A percentile compares a stretch with the other conserved stretches of the same genome.
These are phyloP conservation scores for Barnettozyma botsteinii DNA, from an alignment of 805 yeast species.

Conservation along the genomic window DNA sequence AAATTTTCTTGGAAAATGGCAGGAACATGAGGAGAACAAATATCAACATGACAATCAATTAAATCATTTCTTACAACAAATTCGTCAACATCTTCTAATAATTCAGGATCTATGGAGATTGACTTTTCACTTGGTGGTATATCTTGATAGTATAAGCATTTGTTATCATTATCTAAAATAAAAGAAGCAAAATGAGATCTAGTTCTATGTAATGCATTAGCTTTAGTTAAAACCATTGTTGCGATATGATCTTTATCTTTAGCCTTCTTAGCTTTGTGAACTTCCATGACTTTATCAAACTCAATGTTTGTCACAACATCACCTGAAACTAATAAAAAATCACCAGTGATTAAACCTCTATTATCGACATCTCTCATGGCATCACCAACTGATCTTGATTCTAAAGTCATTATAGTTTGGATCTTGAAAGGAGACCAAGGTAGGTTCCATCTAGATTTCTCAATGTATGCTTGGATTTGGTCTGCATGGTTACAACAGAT, in stretches of 20 bases:
- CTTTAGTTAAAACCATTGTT: constrained; percentile 88
- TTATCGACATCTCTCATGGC: constrained; percentile 95
- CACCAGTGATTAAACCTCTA: constrained; percentile 83
- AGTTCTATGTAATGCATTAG: constrained; percentile 78
- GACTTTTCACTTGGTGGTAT: constrained; percentile 49
- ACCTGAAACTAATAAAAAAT: constrained; percentile 85
- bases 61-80: constrained; percentile 83
- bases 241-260: constrained; percentile 86
- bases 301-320: constrained; percentile 94
- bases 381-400: constrained; percentile 90
- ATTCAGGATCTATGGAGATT: constrained; percentile 74
- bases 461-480: constrained; percentile 78
- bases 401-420: constrained; percentile 74
- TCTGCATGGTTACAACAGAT: constrained; percentile 91
- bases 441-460: constrained; percentile 60
- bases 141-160: constrained; percentile 81
- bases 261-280: constrained; percentile 65
- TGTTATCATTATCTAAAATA: constrained; percentile 64
- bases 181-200: constrained; percentile 78
- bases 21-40: constrained; percentile 91
- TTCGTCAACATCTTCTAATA: constrained; percentile 67
- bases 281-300: constrained; percentile 62
- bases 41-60: constrained; percentile 94
- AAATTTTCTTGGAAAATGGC: constrained; percentile 94
- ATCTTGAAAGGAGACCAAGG: constrained; percentile 77